Evolutionary conservation across 192 early-diverging fungal species (phyloP).

Genomic region (Jimgerdemannia lactiflua): DNA sequence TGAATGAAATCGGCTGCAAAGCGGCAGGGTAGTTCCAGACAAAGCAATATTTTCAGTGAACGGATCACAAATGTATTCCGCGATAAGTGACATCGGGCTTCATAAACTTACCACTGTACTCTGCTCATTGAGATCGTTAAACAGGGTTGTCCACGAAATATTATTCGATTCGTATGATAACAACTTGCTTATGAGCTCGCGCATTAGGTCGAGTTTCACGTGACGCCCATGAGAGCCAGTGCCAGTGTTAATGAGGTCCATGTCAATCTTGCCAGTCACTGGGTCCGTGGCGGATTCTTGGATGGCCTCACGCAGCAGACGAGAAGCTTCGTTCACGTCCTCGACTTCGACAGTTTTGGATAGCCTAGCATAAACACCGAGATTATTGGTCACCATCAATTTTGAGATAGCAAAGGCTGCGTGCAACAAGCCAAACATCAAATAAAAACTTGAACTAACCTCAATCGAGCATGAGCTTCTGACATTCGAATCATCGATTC

Average conservation of each 20-base stretch:
- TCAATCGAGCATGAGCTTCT: conserved; percentile 92
- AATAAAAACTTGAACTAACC: conserved; percentile 31
- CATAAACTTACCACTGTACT: conserved; percentile 41
- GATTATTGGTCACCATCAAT: background rate
- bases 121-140: conserved; percentile 45
- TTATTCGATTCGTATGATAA: conserved; percentile 24
- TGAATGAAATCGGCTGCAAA: too few relatives aligned
- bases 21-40: too few relatives aligned
- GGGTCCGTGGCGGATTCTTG: conserved; percentile 93
- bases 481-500: conserved; percentile 97
- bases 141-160: conserved; percentile 35
- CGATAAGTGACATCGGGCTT: too few relatives aligned
- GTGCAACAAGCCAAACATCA: background rate
- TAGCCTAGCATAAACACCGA: conserved; percentile 41
- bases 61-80: too few relatives aligned
- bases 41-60: too few relatives aligned
- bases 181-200: conserved; percentile 44
- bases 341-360: conserved; percentile 65
- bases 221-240: conserved; percentile 74
- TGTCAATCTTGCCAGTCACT: conserved; percentile 88
- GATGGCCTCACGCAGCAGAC: conserved; percentile 85
- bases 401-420: conserved; percentile 16
- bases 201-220: conserved; percentile 54
- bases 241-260: conserved; percentile 91
- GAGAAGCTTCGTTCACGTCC: conserved; percentile 90